Percentiles rank a stretch among this genome's conserved stretches.
phyloP scores from a whole-genome alignment of 2,329 filamentous ascomycete genomes.

The Geosmithia morbida region DNA sequence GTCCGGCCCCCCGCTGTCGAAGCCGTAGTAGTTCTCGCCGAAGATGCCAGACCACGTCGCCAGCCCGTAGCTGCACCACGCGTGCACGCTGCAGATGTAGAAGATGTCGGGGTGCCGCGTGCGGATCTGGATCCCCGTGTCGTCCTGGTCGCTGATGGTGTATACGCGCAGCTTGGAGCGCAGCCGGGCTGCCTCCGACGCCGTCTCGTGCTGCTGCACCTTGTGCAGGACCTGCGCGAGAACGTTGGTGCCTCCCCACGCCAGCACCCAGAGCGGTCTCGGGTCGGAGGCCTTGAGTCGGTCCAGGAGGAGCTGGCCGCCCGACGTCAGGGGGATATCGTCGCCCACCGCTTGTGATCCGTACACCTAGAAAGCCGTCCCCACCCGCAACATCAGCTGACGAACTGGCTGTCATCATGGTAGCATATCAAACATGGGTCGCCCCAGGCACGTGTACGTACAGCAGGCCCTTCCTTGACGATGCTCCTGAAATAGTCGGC shows the following conservation, averaged over 20 bases:
- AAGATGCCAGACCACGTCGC: slow-evolving; percentile 43
- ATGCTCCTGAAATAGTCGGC: slow-evolving; percentile 17
- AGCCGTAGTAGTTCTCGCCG: slow-evolving; percentile 17
- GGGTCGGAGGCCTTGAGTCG: slow-evolving; percentile 11
- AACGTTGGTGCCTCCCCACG: slow-evolving; percentile 38
- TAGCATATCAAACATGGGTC: no score
- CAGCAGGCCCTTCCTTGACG: slow-evolving; percentile 20
- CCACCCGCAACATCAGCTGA: no score
- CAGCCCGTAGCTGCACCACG: slow-evolving; percentile 37
- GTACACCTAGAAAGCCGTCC: slow-evolving; percentile 10
- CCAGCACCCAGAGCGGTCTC: slow-evolving; percentile 32
- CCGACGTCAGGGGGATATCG: slow-evolving; percentile 17
- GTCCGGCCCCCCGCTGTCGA: slow-evolving; percentile 18
- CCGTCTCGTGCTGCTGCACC: slow-evolving; percentile 12
- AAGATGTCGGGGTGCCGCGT: slow-evolving; percentile 36
- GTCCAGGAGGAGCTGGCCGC: slow-evolving; percentile 25
- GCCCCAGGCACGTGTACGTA: slow-evolving; percentile 8
- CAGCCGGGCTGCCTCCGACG: slow-evolving; percentile 17
- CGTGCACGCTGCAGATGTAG: slow-evolving; percentile 40
- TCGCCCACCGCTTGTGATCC: slow-evolving; percentile 16
- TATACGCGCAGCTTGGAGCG: slow-evolving; percentile 31
- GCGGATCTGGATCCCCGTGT: slow-evolving; percentile 41
- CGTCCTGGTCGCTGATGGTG: slow-evolving; percentile 44
- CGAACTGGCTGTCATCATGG: slow-evolving; percentile 10
- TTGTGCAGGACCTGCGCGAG: slow-evolving; percentile 29